phyloP scores from a whole-genome alignment of 2,329 filamentous ascomycete genomes.

The Fusarium ramigenum region DNA sequence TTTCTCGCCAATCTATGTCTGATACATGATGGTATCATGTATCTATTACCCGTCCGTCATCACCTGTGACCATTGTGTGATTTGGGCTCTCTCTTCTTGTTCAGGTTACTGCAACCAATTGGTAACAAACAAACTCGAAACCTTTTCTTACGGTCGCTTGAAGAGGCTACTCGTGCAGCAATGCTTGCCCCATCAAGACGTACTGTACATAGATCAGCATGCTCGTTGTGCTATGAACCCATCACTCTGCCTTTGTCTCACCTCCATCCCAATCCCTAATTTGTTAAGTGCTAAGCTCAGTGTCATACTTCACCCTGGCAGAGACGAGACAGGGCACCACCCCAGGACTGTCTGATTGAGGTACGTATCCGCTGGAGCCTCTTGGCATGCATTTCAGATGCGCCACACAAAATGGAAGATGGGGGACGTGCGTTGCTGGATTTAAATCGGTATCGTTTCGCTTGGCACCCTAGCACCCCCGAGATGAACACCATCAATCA shows the following conservation, averaged over 20 bases:
- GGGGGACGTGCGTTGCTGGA: conserved; percentile 32
- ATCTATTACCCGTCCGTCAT: neutral
- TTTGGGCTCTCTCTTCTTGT: neutral
- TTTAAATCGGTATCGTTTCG: conserved; percentile 38
- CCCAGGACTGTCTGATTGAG: neutral
- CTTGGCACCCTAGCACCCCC: conserved; percentile 25
- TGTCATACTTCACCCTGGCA: conserved; percentile 18
- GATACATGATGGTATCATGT: neutral
- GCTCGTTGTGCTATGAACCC: conserved; percentile 3
- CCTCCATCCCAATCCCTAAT: conserved; percentile 1
- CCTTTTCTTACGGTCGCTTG: neutral
- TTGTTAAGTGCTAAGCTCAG: conserved; percentile 13
- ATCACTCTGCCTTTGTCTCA: conserved; percentile 26
- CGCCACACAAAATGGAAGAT: conserved; percentile 20
- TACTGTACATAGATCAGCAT: neutral
- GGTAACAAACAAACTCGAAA: neutral
- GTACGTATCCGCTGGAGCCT: conserved; percentile 23
- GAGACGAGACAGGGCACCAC: neutral
- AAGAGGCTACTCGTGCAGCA: neutral
- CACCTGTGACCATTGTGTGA: neutral
- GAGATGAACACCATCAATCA: conserved; percentile 33
- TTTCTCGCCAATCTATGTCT: conserved; percentile 5
- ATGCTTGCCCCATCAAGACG: neutral
- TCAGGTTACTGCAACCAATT: neutral
- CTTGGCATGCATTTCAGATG: conserved; percentile 30